Evolutionary conservation across 805 yeast species (phyloP).

Genomic region (Wickerhamia fluorescens): DNA sequence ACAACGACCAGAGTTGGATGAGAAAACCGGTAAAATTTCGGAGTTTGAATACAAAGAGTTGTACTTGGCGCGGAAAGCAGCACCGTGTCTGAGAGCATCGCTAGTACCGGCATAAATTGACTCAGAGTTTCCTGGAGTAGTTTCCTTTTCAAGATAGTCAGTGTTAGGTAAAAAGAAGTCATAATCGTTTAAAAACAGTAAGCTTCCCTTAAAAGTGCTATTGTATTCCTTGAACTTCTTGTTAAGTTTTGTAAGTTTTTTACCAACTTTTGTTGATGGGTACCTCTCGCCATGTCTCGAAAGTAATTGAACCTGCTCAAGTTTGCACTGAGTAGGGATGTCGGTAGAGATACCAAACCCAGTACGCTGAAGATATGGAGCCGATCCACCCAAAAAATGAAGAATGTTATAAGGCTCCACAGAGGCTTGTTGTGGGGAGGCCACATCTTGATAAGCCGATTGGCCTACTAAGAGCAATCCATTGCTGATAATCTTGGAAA

Average conservation of each 20-base stretch:
- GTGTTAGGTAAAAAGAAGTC: constrained; percentile 37
- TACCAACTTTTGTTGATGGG: constrained; percentile 36
- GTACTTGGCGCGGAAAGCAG: constrained; percentile 42
- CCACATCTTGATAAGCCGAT: constrained; percentile 22
- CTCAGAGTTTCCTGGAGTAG: constrained; percentile 36
- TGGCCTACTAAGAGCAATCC: constrained; percentile 25
- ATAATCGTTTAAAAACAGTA: constrained; percentile 47
- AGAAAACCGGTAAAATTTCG: constrained; percentile 41
- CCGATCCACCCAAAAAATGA: constrained; percentile 48
- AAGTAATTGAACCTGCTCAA: constrained; percentile 64
- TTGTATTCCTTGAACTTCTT: constrained; percentile 16
- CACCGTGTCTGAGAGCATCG: constrained; percentile 45
- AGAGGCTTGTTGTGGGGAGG: constrained; percentile 34
- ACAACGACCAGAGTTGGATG: constrained; percentile 50
- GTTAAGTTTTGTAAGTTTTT: constrained; percentile 10
- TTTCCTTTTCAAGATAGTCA: constrained; percentile 41
- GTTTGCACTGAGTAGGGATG: constrained; percentile 43
- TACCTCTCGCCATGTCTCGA: constrained; percentile 82
- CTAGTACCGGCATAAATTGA: constrained; percentile 47
- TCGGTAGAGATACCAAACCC: constrained; percentile 49
- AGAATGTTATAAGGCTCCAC: constrained; percentile 41
- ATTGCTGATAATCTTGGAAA: constrained; percentile 21
- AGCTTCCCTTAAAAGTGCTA: constrained; percentile 38
- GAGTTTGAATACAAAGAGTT: constrained; percentile 35
- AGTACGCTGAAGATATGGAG: constrained; percentile 45